Evolutionary conservation across 2,329 filamentous ascomycete species (phyloP), one percentile per base, ranked within the genome.

Genomic region (Penicillium sp.): DNA sequence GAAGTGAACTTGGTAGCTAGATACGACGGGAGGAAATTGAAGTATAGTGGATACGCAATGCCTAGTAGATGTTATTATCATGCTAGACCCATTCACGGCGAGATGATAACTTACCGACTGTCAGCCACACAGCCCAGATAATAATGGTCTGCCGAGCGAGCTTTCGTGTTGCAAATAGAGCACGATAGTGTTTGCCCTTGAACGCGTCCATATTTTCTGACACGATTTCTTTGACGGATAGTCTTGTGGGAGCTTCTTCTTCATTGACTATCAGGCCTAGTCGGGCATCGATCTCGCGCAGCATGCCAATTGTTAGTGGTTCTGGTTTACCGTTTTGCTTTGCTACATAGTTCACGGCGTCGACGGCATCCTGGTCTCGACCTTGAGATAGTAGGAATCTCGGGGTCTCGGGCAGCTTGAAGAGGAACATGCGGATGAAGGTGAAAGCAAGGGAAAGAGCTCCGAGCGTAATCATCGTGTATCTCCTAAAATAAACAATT

Each of bases 31-130:
- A 80, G 75, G 53, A 80, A 80, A 45, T 74, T 75, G 62, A 79
- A 79, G 63, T 78, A 80, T 0, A 81, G 69, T 5, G 78, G 78
- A 60, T 80, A 80, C 1, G 75, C 77, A 22, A 80, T 73, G n/a
- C 77, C 78, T 68, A 29, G 8, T 35, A 5, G 48, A 33, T 46
- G 4, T 43, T 19, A 44, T 6, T 16, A 33, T 26, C 16, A 5
- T 19, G 16, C 16, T 10, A 19, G 3, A n/a, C 1, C n/a, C 8
- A 19, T 19, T 14, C 7, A 9, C 7, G 0, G 0, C 2, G n/a
- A 9, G 14, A 16, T 5, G 0, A 11, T 29, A 3, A 52, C 46
- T 47, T 43, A 63, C 66, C 67, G 29, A 80, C 77, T 0, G 75
- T 79, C 4, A 79, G 59, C 78, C 78, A 80, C 43, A 79, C 72